Evolutionary conservation across 306 rosid species (phyloP).

Genomic region (Crataegus laevigata): DNA sequence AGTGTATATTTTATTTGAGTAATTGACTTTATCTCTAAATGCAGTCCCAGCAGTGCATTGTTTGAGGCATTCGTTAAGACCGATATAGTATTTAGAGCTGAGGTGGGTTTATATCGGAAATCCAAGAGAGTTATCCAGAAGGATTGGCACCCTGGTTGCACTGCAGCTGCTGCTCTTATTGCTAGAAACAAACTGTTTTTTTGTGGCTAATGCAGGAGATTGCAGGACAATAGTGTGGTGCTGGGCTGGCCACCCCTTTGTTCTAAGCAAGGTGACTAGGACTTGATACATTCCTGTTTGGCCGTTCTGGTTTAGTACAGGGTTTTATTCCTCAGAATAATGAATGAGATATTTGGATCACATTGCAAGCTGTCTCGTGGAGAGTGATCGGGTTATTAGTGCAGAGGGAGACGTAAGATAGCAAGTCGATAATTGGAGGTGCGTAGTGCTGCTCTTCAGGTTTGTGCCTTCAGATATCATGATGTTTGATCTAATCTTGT

Average conservation of each 20-base stretch:
- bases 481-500: not conserved
- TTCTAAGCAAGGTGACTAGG: conserved; percentile 59
- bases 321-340: conserved; percentile 1
- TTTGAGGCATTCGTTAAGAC: conserved; percentile 65
- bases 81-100: conserved; percentile 72
- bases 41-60: conserved; percentile 71
- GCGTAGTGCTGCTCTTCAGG: conserved; percentile 95
- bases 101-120: conserved; percentile 55
- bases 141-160: conserved; percentile 96
- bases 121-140: conserved; percentile 62
- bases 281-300: conserved; percentile 3
- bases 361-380: conserved; percentile 78
- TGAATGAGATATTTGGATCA: conserved; percentile 57
- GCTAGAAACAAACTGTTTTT: conserved; percentile 56
- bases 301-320: not conserved
- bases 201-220: conserved; percentile 87
- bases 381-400: conserved; percentile 70
- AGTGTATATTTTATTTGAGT: not conserved
- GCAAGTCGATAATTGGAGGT: conserved; percentile 97
- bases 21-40: conserved; percentile 6
- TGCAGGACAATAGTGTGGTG: conserved; percentile 79
- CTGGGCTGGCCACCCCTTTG: conserved; percentile 73
- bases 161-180: conserved; percentile 66
- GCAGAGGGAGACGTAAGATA: conserved; percentile 75
- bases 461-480: conserved; percentile 21